Evolutionary conservation across 805 yeast species (phyloP), one percentile per base, ranked within the genome.

Genomic region (Myxozyma neotropica): DNA sequence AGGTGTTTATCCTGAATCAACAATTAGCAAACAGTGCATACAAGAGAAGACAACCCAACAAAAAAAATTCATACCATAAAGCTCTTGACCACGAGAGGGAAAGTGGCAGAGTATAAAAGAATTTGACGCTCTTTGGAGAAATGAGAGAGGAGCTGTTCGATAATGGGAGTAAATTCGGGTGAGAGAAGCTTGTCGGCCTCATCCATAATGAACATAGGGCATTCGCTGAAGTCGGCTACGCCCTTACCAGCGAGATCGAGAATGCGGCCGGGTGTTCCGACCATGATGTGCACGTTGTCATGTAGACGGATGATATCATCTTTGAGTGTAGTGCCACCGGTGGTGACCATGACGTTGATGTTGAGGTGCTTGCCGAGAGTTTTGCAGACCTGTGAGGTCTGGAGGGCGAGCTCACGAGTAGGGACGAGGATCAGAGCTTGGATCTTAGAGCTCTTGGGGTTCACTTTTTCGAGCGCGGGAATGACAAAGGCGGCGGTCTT

Each of bases 261-360:
- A 39, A 94, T 92, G 80, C 99, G 86, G 69, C 99, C 99, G 1
- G 98, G 98, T 35, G 99, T 94, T 66, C 97, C 99, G 44, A 94
- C 99, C 61, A 94, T 78, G 43, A 94, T 83, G 74, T 94, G 98
- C 39, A 94, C 97, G 12, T 96, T 87, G 53, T 93, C 98, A 70
- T 88, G 84, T 69, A 94, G 80, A 80, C 99, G 87, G 70, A 94
- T 74, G 70, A 94, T 93, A 75, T 94, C 99, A 76, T 94, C 99
- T 76, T 88, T 86, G 67, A 94, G 80, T 58, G 87, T 83, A 47
- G 99, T 94, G 72, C 99, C 99, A 75, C 99, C 99, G 12, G 98
- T 94, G 75, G 98, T 87, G 58, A 93, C 97, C 98, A 94, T 93
- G 71, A 94, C 90, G 72, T 92, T 87, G 67, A 91, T 80, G 57